Evolutionary conservation across 2,329 filamentous ascomycete genomes (phyloP), one percentile per base, ranked within the genome.

Genomic region (Alternaria hordeiaustralica): DNA sequence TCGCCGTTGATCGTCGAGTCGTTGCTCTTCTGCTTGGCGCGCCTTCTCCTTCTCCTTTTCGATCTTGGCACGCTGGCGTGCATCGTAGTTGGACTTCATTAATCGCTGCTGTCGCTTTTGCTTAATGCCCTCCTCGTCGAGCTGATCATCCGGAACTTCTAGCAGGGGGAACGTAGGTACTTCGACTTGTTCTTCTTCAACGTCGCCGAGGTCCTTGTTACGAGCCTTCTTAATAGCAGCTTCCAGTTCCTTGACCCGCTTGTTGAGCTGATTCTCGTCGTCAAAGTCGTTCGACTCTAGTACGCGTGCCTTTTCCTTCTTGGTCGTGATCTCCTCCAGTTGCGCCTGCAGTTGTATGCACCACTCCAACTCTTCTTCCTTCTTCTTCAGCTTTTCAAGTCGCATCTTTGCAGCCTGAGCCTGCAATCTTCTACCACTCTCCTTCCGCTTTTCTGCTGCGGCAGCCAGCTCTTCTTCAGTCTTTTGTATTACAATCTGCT

Each of bases 371-470:
- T 98, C 94, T 76, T 97, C 90, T 81, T 99, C 96, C 80, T 99
- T 99, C 75, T 92, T 92, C 78, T 98, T 93, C 50, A 99, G 85
- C 76, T 97, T 97, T 69, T 99, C 96, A 1, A 99, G 84, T 8
- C 96, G 90, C 93, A 97, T 97, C 81, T 97, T 98, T 10, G 95
- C 95, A 0, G 96, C 96, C 80, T 99, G 96, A 74, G 97, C 94
- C 79, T 99, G 96, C 25, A 99, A 78, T 49, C 96, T 87, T 67
- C 96, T 87, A 0, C 96, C 96, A 71, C 93, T 96, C 81, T 99
- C 96, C 79, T 96, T 97, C 76, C 97, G 93, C 78, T 95, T 91
- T 83, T 99, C 96, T 11, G 95, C 94, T 67, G 96, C 93, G 44
- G 89, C 87, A 3, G 92, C 93, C 15, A 99, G 86, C 79, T 99